phyloP scores from a whole-genome alignment of 805 yeast species.

The Maudiozyma saulgeensis region DNA sequence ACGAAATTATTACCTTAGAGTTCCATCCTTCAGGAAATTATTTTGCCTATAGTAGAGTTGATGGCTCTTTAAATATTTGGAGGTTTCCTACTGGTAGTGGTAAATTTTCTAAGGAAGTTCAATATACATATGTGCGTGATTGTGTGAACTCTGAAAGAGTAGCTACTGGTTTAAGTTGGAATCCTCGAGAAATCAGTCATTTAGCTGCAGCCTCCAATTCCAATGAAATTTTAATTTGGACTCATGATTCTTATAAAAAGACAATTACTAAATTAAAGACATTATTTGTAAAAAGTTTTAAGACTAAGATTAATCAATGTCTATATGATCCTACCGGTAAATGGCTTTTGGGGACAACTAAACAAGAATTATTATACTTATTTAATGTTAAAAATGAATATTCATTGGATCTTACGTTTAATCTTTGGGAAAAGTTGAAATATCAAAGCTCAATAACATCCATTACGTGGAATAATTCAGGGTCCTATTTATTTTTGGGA shows the following conservation, averaged over 20 bases:
- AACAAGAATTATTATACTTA: constrained; percentile 31
- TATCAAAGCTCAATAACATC: constrained; percentile 24
- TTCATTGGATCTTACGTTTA: constrained; percentile 11
- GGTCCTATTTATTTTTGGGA: constrained; percentile 37
- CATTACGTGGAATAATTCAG: constrained; percentile 27
- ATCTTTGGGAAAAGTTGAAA: constrained; percentile 2
- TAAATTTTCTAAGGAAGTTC: constrained; percentile 7
- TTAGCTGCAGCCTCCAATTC: constrained; percentile 20
- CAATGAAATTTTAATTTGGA: constrained; percentile 18
- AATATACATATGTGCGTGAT: constrained; percentile 10
- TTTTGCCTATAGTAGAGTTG: constrained; percentile 25
- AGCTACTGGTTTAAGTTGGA: constrained; percentile 21
- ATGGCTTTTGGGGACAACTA: constrained; percentile 36
- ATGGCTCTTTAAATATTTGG: constrained; percentile 27
- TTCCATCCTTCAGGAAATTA: constrained; percentile 21
- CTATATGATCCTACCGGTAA: constrained; percentile 40
- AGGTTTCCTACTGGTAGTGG: background rate
- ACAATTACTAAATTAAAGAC: constrained; percentile 13
- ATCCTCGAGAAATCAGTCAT: constrained; percentile 13
- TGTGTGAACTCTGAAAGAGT: constrained; percentile 14
- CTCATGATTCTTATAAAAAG: constrained; percentile 9
- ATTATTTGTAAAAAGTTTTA: constrained; percentile 5
- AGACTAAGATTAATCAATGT: constrained; percentile 14
- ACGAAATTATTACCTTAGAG: constrained; percentile 18
- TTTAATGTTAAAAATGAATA: constrained; percentile 29